phyloP scores from a whole-genome alignment of 805 yeast species.

The Cyberlindnera sargentensis region DNA sequence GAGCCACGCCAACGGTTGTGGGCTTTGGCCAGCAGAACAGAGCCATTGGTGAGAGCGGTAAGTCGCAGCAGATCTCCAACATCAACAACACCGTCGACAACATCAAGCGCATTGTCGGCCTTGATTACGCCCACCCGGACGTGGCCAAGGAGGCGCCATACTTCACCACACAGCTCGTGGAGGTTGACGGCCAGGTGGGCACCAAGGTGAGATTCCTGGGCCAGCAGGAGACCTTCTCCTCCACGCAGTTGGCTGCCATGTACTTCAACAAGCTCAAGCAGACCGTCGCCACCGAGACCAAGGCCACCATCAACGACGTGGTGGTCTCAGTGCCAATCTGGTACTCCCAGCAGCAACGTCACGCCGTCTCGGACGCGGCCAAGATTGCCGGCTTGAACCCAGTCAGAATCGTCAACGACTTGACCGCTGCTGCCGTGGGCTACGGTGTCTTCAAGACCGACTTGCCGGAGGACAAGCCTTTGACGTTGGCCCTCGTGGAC shows the following conservation, averaged over 20 bases:
- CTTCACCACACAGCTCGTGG: conserved; percentile 65
- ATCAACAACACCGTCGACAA: conserved; percentile 94
- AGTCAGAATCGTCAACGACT: conserved; percentile 94
- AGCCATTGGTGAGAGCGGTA: conserved; percentile 91
- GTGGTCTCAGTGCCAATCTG: conserved; percentile 94
- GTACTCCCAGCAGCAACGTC: conserved; percentile 96
- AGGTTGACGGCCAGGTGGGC: conserved; percentile 71
- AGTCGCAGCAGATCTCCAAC: conserved; percentile 94
- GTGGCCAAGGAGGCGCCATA: conserved; percentile 66
- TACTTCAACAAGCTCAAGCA: conserved; percentile 85
- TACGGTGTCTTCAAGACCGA: conserved; percentile 98
- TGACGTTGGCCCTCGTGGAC: conserved; percentile 88
- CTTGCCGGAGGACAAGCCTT: conserved; percentile 88
- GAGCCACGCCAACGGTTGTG: conserved; percentile 87
- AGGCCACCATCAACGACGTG: conserved; percentile 71
- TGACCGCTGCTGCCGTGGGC: conserved; percentile 98
- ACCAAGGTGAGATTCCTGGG: conserved; percentile 83
- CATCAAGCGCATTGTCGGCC: conserved; percentile 87
- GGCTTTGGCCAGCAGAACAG: conserved; percentile 90
- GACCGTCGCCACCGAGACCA: conserved; percentile 75
- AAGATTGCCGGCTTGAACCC: conserved; percentile 96
- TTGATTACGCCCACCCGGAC: conserved; percentile 68
- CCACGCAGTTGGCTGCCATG: conserved; percentile 93
- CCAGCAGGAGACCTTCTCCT: conserved; percentile 68
- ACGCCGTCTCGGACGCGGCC: conserved; percentile 93